A percentile compares a stretch with the other conserved stretches of the same genome.
Conservation (phyloP, 495 filamentous ascomycete species). For the Polyplosphaeria fusca region DNA sequence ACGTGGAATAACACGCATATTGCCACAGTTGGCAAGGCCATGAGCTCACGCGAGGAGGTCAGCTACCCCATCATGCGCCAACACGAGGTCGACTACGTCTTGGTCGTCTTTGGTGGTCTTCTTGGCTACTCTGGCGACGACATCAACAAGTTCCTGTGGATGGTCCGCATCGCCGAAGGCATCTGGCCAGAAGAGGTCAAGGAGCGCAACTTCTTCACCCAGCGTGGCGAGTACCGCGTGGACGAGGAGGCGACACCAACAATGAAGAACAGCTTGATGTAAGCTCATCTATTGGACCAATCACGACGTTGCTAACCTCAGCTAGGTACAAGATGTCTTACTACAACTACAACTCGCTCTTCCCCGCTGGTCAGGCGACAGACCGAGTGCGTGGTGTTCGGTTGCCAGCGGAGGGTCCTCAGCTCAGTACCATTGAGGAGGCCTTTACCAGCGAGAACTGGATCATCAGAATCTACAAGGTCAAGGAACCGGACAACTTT, state of each 20-base stretch:
- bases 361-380: conserved; percentile 84
- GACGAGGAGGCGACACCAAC: conserved; percentile 92
- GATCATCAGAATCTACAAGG: conserved; percentile 99
- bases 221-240: conserved; percentile 91
- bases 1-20: conserved; percentile 99
- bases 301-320: conserved; percentile 41
- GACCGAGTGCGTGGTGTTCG: conserved; percentile 83
- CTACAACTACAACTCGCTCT: conserved; percentile 92
- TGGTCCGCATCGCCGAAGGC: conserved; percentile 98
- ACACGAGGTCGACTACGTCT: conserved; percentile 97
- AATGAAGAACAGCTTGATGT: conserved; percentile 99
- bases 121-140: conserved; percentile 99
- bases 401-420: conserved; percentile 81
- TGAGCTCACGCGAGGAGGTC: conserved; percentile 96
- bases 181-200: conserved; percentile 99
- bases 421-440: conserved; percentile 87
- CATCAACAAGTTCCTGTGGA: conserved; percentile 99
- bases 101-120: conserved; percentile 94
- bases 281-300: conserved; percentile 41
- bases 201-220: conserved; percentile 94
- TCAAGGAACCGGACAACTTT: conserved; percentile 96
- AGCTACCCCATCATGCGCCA: conserved; percentile 97
- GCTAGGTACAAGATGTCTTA: conserved; percentile 99
- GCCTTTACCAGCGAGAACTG: conserved; percentile 99
- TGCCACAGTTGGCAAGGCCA: conserved; percentile 97